These are phyloP conservation scores for Scutellaria minor DNA, from an alignment of 257 asterid genomes.

Conservation along the genomic window DNA sequence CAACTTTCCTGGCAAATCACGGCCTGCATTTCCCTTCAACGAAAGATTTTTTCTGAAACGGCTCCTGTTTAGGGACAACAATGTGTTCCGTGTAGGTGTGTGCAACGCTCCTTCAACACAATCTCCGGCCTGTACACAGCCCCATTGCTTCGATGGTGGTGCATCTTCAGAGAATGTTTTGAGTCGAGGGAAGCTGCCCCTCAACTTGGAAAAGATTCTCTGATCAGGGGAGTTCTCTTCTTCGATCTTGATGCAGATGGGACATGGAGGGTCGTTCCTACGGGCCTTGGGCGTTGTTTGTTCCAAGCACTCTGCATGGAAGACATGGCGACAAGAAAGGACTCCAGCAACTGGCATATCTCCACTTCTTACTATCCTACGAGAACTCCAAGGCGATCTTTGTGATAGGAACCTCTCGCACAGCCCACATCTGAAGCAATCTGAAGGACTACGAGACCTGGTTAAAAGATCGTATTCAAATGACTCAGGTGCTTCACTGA, in stretches of 20 bases:
- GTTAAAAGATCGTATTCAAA: slow-evolving; percentile 50
- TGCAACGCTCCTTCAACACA: slow-evolving; percentile 89
- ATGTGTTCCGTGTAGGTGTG: slow-evolving; percentile 55
- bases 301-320: slow-evolving; percentile 96
- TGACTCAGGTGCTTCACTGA: slow-evolving; percentile 62
- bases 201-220: slow-evolving; percentile 59
- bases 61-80: slow-evolving; percentile 72
- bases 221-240: slow-evolving; percentile 69
- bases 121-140: slow-evolving; percentile 81
- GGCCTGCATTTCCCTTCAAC: slow-evolving; percentile 51
- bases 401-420: slow-evolving; percentile 92
- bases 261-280: slow-evolving; percentile 90
- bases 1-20: slow-evolving; percentile 72
- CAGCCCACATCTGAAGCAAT: slow-evolving; percentile 71
- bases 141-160: slow-evolving; percentile 75
- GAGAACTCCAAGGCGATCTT: slow-evolving; percentile 93
- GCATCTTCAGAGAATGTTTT: slow-evolving; percentile 73
- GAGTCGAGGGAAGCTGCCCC: slow-evolving; percentile 62
- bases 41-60: slow-evolving; percentile 67
- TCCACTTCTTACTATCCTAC: slow-evolving; percentile 76
- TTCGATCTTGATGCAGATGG: slow-evolving; percentile 68
- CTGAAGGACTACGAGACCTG: slow-evolving; percentile 54
- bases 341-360: slow-evolving; percentile 97
- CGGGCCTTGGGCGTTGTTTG: slow-evolving; percentile 85
- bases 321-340: slow-evolving; percentile 88